Conservation (phyloP, 345 rosid species). For the Brassica juncea region DNA sequence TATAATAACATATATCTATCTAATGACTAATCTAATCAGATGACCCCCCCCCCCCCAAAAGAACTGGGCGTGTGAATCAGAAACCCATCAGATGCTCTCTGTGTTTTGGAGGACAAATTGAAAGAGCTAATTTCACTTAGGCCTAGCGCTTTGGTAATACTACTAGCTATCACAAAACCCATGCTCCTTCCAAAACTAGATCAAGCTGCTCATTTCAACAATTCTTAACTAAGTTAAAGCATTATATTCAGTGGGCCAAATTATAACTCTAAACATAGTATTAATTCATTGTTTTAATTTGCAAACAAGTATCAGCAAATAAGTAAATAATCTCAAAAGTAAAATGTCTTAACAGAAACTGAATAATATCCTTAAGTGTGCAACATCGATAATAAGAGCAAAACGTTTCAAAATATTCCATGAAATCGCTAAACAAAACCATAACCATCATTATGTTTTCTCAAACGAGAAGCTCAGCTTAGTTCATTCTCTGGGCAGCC, state of each 20-base stretch:
- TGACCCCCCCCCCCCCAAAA: background rate
- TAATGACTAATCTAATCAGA: background rate
- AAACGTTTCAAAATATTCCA: background rate
- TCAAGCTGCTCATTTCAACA: too few species aligned
- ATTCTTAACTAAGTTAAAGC: too few species aligned
- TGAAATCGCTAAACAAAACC: constrained; percentile 10
- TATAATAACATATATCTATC: too few species aligned
- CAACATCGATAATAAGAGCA: background rate
- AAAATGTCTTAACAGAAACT: constrained; percentile 14
- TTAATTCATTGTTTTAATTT: background rate
- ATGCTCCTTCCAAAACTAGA: too few species aligned
- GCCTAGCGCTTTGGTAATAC: too few species aligned
- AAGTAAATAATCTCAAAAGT: background rate
- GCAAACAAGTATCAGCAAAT: background rate
- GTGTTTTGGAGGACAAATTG: too few species aligned
- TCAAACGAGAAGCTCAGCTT: background rate
- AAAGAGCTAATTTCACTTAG: too few species aligned
- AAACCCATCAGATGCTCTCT: background rate
- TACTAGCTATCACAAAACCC: too few species aligned
- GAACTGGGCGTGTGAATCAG: background rate
- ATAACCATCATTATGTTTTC: background rate
- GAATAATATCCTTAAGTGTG: background rate
- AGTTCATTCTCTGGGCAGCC: constrained; percentile 67
- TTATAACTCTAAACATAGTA: background rate
- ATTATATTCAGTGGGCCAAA: background rate